Conservation (phyloP, 2,329 filamentous ascomycete genomes). For the Mycocentrospora acerina region DNA sequence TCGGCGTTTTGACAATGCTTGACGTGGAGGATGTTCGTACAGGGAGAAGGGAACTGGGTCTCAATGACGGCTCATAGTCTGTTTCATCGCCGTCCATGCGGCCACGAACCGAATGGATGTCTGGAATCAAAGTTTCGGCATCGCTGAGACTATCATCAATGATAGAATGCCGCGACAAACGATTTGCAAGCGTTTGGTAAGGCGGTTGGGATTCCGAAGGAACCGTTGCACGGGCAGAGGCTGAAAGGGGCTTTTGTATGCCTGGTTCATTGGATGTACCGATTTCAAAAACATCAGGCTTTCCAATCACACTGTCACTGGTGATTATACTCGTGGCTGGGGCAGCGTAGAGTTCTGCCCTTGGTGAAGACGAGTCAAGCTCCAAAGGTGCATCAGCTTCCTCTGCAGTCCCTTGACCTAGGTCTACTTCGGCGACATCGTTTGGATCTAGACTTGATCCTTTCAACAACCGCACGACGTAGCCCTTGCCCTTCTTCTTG, state of each 20-base stretch:
- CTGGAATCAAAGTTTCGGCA: conserved; percentile 30
- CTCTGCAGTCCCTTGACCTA: conserved; percentile 11
- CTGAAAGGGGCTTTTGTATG: conserved; percentile 2
- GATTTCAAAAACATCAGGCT: conserved; percentile 22
- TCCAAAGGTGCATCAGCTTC: conserved; percentile 11
- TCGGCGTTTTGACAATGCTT: conserved; percentile 34
- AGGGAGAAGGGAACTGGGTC: conserved; percentile 7
- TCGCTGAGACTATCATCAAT: conserved; percentile 31
- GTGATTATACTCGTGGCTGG: background rate
- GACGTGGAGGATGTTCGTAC: conserved; percentile 21
- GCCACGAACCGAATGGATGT: conserved; percentile 17
- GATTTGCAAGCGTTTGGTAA: background rate
- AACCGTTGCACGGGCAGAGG: background rate
- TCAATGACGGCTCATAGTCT: conserved; percentile 17
- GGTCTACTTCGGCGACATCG: conserved; percentile 31
- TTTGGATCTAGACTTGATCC: conserved; percentile 23
- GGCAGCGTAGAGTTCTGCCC: conserved; percentile 20
- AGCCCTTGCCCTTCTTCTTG: conserved; percentile 37
- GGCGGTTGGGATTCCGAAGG: background rate
- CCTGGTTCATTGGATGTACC: conserved; percentile 27
- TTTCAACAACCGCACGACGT: conserved; percentile 33
- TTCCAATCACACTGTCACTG: background rate
- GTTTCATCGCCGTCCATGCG: conserved; percentile 20
- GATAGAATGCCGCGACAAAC: conserved; percentile 11
- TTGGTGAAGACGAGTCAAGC: conserved; percentile 17